Evolutionary conservation across 371 early-diverging fungal genomes (phyloP), one percentile per base, ranked within the genome.

Genomic region (Lichtheimia corymbifera): DNA sequence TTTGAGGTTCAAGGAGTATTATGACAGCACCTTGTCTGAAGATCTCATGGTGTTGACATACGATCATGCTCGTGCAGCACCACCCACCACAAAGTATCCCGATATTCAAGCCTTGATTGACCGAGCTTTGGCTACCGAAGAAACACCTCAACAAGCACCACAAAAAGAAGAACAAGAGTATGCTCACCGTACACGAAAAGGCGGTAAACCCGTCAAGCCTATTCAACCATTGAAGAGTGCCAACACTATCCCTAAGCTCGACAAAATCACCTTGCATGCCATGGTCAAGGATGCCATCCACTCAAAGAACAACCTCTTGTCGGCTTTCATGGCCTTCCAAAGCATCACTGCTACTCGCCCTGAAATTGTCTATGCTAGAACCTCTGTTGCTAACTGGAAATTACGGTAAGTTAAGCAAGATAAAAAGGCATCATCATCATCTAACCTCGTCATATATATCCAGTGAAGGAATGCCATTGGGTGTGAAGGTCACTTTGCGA

Each of bases 261-360:
- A 86, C 28, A 87, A 82, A 56, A 88, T 94, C 50, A 79, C 80
- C 17, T 72, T 95, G 30, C 89, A 90, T 70, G 85, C 91, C 59
- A 90, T 90, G 88, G 82, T 88, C 64, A 91, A 92, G 64, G 91
- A 90, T 41, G 95, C 96, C 11, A 84, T 94, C 45, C 71, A 82
- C 25, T 95, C 90, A 86, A 97, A 97, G 83, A 88, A 84, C 73
- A 83, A 93, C 59, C 76, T 98, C 20, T 77, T 98, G 59, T 86
- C 90, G 41, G 96, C 94, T 12, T 82, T 97, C 59, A 93, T 96
- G 90, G 91, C 93, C 0, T 83, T 98, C 55, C 94, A 95, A 73
- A 80, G 90, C 45, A 92, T 98, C 45, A 93, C 96, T 2, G 96
- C 94, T 28, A 75, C 83, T 59, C 84, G 87, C 18, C 94, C 94